Conservation (phyloP, 139 green algal species). For the Chlamydomonas incerta region DNA sequence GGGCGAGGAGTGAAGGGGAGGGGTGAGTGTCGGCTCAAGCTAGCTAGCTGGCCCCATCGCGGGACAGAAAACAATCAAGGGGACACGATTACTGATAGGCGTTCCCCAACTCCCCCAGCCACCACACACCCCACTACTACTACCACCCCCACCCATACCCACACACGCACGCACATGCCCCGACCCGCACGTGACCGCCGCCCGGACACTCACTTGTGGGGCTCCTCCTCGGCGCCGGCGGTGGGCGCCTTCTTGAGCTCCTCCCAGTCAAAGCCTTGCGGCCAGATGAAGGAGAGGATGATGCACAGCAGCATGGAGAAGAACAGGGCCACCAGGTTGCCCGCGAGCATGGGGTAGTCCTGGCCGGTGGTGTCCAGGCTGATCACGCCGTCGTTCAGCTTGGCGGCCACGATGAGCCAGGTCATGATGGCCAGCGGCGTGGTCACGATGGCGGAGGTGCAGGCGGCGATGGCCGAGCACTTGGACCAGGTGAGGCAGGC, state of each 20-base stretch:
- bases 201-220: conserved; percentile 67
- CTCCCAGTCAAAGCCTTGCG: conserved; percentile 62
- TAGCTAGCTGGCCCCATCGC: too few species aligned
- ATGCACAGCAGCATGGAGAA: conserved; percentile 76
- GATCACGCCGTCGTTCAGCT: conserved; percentile 47
- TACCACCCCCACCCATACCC: too few species aligned
- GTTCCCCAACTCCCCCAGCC: too few species aligned
- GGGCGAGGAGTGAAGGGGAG: too few species aligned
- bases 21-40: too few species aligned
- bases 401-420: conserved; percentile 62
- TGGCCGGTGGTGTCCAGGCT: conserved; percentile 53
- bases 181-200: too few species aligned
- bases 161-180: too few species aligned
- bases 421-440: conserved; percentile 68
- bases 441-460: conserved; percentile 73
- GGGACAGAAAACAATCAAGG: too few species aligned
- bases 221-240: conserved; percentile 40
- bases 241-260: conserved; percentile 52
- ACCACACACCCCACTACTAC: too few species aligned
- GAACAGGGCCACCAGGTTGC: conserved; percentile 87
- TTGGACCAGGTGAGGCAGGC: conserved; percentile 66
- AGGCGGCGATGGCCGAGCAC: conserved; percentile 71
- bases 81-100: too few species aligned
- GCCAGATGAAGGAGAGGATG: conserved; percentile 69
- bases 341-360: conserved; percentile 91